Base-by-base conservation (phyloP, 768 basidiomycete genomes). In the Macrocybe gigantea region DNA sequence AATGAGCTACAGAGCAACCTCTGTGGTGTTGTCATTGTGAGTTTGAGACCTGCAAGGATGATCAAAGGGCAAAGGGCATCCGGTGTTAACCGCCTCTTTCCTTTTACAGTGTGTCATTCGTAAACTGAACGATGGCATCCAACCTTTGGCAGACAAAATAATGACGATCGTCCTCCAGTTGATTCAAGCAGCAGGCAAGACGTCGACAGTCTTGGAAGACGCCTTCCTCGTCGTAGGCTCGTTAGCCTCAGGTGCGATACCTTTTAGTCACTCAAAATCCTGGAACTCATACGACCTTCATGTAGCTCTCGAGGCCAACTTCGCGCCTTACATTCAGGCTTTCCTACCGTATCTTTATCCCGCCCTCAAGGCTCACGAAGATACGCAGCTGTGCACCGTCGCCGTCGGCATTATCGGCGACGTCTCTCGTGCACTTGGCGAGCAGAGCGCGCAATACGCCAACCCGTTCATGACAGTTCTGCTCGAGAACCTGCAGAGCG, bases 1-100 rank as follows among this genome's bases (percentile, higher is more conserved):
- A 96, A 96, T 60, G 95, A 99, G 63, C 75, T 99, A 22, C 94
- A 96, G 64, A 86, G 91, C 68, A 96, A 95, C 69, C 77, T 97
- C 56, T 96, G 93, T 64, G 83, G 86, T 54, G 88, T 96, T 41
- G 75, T 90, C 45, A 88, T 91, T 47, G 91, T 92, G 60, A 61
- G 88, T 71, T 14, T 33, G 40, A 37, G 5, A 43, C 40, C 14
- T 45, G 6, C 10, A 33, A 22, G 22, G 22, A 22, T 22, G 22
- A 22, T 22, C 22, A 22, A 22, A 22, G 14, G 33, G 30, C 22
- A 22, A 22, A 22, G 14, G 33, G 30, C 13, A 30, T 42, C 7
- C 40, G 30, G 34, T 34, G 0, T 29, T 35, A 29, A 45, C 54
- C 31, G 47, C 44, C 37, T 29, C 52, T 52, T 12, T 45, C n/a